Base-by-base conservation (phyloP, 805 yeast species). In the Wickerhamomyces rabaulensis region DNA sequence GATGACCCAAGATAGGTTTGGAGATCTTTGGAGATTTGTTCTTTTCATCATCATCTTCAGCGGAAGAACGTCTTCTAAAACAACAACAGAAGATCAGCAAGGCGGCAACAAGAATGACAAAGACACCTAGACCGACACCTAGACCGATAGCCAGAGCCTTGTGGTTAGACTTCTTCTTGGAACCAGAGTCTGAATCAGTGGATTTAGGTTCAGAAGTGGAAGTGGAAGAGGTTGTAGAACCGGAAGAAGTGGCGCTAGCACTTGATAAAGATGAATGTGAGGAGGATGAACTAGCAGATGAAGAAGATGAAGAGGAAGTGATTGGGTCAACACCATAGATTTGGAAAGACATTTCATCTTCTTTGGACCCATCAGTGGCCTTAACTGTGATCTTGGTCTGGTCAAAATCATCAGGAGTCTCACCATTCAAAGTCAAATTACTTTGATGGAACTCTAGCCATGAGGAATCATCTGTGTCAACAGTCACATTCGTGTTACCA, bases 71-170 rank as follows among this genome's bases (percentile, higher is more conserved):
- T 58, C 57, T 72, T 60, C 74, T 69, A 69, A 76, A 74, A 56
- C 80, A 80, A 57, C 87, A 78, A 54, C 76, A 70, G 51, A 84
- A 67, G 6, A 88, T 42, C 2, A 82, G 27, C 1, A 76, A 43
- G 0, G 69, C 71, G 0, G 79, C 74, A 3, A 80, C 53, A 9
- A 81, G 55, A 0, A 86, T 55, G 2, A 75, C 74, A 3, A 79
- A 66, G 0, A 76, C 60, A 1, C 96, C 96, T 41, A 94, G 74
- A 2, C 84, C 87, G n/a, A 87, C 91, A 46, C 97, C 97, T 49
- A 91, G 75, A 1, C 91, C 96, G 60, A 92, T 86, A 0, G 96
- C 96, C n/a, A 87, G 70, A 3, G 78, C 76, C 53, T 77, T 83
- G 44, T 69, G 72, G 39, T 65, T 66, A 33, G 61, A 42, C 54